A percentile compares a stretch with the other conserved stretches of the same genome.
These are phyloP conservation scores for Penicillium janthinellum DNA, from an alignment of 2,329 filamentous ascomycete genomes.

Conservation along the genomic window DNA sequence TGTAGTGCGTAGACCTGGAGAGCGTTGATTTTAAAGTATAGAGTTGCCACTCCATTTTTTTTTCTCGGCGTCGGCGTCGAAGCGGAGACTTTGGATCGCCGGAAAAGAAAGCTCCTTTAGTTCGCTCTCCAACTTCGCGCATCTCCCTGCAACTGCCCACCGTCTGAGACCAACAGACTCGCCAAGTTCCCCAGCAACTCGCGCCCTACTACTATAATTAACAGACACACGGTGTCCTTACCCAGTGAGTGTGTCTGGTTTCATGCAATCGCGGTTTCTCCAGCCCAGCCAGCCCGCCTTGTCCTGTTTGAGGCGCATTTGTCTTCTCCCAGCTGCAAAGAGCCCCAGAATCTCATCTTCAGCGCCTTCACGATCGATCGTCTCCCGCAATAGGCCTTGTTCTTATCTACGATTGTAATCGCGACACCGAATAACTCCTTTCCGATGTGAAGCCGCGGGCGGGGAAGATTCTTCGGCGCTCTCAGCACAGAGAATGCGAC, in stretches of 20 bases:
- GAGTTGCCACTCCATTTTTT: constrained; percentile 33
- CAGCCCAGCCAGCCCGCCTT: constrained; percentile 15
- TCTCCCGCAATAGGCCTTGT: not conserved
- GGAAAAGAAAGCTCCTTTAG: constrained; percentile 34
- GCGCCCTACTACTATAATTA: constrained; percentile 1
- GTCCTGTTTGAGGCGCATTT: constrained; percentile 22
- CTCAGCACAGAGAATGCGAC: constrained; percentile 21
- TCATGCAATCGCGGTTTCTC: constrained; percentile 18
- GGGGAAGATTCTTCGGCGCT: constrained; percentile 8
- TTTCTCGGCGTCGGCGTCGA: constrained; percentile 20
- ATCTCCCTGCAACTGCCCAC: constrained; percentile 21
- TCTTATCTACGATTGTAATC: not conserved
- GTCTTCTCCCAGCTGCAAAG: constrained; percentile 16
- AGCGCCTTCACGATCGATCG: constrained; percentile 4
- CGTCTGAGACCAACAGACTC: constrained; percentile 12
- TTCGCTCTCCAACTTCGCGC: constrained; percentile 28
- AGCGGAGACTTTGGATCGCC: constrained; percentile 32
- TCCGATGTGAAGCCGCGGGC: constrained; percentile 3
- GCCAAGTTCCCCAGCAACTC: constrained; percentile 16
- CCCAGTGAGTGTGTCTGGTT: constrained; percentile 23
- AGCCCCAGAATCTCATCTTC: constrained; percentile 11
- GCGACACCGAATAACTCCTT: not conserved
- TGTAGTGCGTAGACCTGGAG: not conserved
- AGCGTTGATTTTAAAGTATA: constrained; percentile 15
- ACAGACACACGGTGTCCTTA: constrained; percentile 2